phyloP scores from a whole-genome alignment of 2,329 filamentous ascomycete species.

The Rosellinia necatrix region DNA sequence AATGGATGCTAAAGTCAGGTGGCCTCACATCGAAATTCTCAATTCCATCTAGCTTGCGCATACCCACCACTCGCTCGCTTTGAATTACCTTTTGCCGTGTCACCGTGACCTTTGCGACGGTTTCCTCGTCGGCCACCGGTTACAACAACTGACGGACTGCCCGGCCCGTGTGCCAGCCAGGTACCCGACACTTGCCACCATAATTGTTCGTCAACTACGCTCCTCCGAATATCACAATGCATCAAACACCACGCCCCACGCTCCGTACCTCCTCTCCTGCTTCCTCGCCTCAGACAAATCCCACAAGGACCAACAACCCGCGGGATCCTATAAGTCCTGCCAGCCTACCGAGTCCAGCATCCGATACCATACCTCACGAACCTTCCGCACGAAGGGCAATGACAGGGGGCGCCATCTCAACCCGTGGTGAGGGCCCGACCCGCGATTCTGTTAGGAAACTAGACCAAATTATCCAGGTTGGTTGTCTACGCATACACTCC shows the following conservation, averaged over 20 bases:
- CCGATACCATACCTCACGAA: constrained; percentile 50
- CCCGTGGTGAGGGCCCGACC: constrained; percentile 54
- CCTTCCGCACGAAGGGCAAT: constrained; percentile 44
- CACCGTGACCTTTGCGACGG: constrained; percentile 9
- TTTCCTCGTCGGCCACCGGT: constrained; percentile 8
- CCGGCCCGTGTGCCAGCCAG: constrained; percentile 1
- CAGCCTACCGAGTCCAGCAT: constrained; percentile 49
- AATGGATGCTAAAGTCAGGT: constrained; percentile 45
- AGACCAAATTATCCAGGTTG: constrained; percentile 91
- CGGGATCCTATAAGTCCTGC: constrained; percentile 61
- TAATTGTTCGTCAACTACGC: not conserved
- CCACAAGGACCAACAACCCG: constrained; percentile 72
- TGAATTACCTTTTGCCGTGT: constrained; percentile 6
- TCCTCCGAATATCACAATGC: constrained; percentile 62
- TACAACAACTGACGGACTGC: constrained; percentile 12
- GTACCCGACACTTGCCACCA: constrained; percentile 2
- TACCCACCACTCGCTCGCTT: constrained; percentile 11
- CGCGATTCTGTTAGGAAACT: constrained; percentile 77
- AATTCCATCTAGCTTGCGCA: constrained; percentile 32
- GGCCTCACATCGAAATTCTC: constrained; percentile 39
- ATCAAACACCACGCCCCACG: constrained; percentile 82
- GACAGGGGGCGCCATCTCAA: constrained; percentile 50
- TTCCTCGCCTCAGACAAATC: constrained; percentile 72
- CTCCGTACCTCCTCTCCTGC: constrained; percentile 75
- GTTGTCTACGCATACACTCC: constrained; percentile 26